Evolutionary conservation across 2,329 filamentous ascomycete species (phyloP).

Genomic region (Coniochaeta sp.): DNA sequence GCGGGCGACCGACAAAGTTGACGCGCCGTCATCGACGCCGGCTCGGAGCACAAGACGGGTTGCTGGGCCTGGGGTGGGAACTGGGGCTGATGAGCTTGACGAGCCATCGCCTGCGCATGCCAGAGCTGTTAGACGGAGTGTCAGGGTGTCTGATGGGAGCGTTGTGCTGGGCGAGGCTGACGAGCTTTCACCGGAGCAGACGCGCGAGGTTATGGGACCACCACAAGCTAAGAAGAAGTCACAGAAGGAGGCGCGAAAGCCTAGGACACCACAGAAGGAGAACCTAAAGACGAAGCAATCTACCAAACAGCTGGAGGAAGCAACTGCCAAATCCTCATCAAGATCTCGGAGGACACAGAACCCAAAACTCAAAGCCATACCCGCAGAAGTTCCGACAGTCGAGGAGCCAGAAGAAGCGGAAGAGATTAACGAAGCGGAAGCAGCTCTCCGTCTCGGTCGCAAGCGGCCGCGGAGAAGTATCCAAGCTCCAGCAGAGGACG

Average conservation of each 20-base stretch:
- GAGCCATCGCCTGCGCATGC: neutral
- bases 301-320: neutral
- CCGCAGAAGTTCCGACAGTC: neutral
- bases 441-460: constrained; percentile 31
- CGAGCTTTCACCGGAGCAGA: constrained; percentile 11
- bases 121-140: neutral
- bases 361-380: neutral
- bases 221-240: neutral
- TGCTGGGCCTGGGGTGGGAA: neutral
- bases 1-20: too few relatives aligned
- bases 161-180: neutral
- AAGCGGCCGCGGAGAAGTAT: constrained; percentile 34
- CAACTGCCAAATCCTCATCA: neutral
- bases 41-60: neutral
- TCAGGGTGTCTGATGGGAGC: neutral
- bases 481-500: constrained; percentile 32
- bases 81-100: constrained; percentile 6
- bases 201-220: neutral
- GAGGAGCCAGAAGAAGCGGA: constrained; percentile 28
- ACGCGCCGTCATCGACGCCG: neutral
- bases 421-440: constrained; percentile 34
- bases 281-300: constrained; percentile 8
- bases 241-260: neutral
- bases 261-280: neutral
- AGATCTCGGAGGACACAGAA: neutral